Evolutionary conservation across 768 basidiomycete species (phyloP).

Genomic region (Mycena galopus): DNA sequence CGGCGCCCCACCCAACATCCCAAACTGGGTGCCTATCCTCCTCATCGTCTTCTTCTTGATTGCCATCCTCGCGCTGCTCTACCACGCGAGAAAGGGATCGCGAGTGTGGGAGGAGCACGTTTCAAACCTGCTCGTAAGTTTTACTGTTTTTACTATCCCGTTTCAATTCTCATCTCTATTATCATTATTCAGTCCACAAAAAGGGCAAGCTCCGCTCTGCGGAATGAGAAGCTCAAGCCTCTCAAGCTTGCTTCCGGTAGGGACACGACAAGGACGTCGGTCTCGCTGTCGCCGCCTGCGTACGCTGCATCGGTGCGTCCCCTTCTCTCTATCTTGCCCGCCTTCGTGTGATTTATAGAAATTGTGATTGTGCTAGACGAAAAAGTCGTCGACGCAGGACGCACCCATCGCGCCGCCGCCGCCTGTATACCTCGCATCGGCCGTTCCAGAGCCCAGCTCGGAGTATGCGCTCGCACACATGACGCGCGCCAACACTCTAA

Average conservation of each 20-base stretch:
- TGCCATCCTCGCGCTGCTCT: no score
- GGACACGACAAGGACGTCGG: no score
- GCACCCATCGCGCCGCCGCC: neutral
- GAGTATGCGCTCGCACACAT: neutral
- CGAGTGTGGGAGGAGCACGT: neutral
- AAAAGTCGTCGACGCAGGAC: neutral
- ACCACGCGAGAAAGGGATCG: neutral
- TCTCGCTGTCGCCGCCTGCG: no score
- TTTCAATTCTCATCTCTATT: no score
- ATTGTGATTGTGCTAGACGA: neutral
- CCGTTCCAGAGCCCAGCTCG: neutral
- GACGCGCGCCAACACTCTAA: neutral
- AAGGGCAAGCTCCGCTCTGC: neutral
- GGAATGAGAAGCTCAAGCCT: neutral
- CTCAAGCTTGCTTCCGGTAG: no score
- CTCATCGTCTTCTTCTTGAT: no score
- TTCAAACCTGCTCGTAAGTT: neutral
- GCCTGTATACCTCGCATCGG: neutral
- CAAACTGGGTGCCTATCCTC: no score
- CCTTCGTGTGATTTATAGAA: no score
- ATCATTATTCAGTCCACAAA: neutral
- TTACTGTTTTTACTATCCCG: no score
- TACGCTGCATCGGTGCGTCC: neutral
- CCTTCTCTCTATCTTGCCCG: no score
- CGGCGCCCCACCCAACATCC: no score